phyloP scores from a whole-genome alignment of 805 yeast species.

The Wickerhamomyces ciferrii region DNA sequence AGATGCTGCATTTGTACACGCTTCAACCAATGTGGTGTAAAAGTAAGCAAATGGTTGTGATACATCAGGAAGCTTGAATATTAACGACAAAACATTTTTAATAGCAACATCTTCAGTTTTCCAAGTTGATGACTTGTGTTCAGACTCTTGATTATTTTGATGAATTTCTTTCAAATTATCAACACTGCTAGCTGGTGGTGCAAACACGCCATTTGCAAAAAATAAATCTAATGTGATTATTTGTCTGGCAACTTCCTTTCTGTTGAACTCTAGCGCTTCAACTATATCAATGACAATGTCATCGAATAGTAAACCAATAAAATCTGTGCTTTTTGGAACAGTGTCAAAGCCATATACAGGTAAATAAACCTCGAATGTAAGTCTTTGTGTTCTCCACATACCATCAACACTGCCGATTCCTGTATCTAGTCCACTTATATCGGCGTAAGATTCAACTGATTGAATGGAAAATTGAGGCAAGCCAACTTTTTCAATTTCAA shows the following conservation, averaged over 20 bases:
- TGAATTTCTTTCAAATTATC: constrained; percentile 53
- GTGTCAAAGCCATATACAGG: constrained; percentile 57
- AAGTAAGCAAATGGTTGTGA: constrained; percentile 72
- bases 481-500: constrained; percentile 12
- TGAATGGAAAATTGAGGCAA: constrained; percentile 28
- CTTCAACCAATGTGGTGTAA: constrained; percentile 78
- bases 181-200: constrained; percentile 70
- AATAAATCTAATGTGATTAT: constrained; percentile 68
- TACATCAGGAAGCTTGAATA: constrained; percentile 68
- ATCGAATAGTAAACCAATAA: constrained; percentile 58
- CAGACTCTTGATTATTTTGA: constrained; percentile 30
- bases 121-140: constrained; percentile 55
- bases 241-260: constrained; percentile 82
- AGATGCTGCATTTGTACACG: constrained; percentile 75
- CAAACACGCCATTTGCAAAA: constrained; percentile 61
- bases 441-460: constrained; percentile 27
- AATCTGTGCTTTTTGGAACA: constrained; percentile 47
- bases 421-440: constrained; percentile 26
- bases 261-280: constrained; percentile 80
- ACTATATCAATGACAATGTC: constrained; percentile 75
- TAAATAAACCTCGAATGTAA: constrained; percentile 54
- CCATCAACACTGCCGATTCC: constrained; percentile 52
- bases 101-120: constrained; percentile 88
- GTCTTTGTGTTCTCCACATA: constrained; percentile 64
- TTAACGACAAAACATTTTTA: constrained; percentile 73